Evolutionary conservation across 768 basidiomycete species (phyloP).

Genomic region (Amanita exitialis): DNA sequence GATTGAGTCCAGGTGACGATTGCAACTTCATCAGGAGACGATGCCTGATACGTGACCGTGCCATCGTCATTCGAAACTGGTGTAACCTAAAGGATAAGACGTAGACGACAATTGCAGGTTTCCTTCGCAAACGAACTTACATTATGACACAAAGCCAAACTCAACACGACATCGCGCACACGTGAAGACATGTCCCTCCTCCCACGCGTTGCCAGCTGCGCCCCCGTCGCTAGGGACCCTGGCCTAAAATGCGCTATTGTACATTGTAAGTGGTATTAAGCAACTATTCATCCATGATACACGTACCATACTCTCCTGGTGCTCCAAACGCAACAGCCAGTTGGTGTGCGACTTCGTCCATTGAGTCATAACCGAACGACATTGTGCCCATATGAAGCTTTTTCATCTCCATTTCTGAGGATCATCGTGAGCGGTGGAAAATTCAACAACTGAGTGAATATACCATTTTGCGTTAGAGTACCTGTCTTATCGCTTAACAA

Average conservation of each 20-base stretch:
- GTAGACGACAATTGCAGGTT: background rate
- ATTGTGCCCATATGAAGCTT: constrained; percentile 98
- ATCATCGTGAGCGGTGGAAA: background rate
- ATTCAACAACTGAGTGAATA: constrained; percentile 11
- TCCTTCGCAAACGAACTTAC: constrained; percentile 34
- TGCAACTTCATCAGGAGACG: constrained; percentile 97
- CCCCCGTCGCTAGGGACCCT: constrained; percentile 61
- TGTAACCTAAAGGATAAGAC: constrained; percentile 58
- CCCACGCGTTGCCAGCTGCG: constrained; percentile 77
- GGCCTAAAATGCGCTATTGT: constrained; percentile 32
- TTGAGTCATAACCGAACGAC: constrained; percentile 94
- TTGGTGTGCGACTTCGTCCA: constrained; percentile 96
- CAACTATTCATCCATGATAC: background rate
- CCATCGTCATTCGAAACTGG: constrained; percentile 94
- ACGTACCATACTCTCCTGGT: constrained; percentile 44
- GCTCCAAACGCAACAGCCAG: constrained; percentile 77
- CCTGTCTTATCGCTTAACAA: constrained; percentile 97
- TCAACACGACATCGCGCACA: constrained; percentile 85
- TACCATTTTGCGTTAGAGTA: constrained; percentile 94
- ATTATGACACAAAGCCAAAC: constrained; percentile 93
- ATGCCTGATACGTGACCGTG: constrained; percentile 93
- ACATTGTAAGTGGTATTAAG: background rate
- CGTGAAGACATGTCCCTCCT: constrained; percentile 92
- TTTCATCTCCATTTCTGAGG: constrained; percentile 96
- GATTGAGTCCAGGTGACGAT: constrained; percentile 97